A percentile compares a stretch with the other conserved stretches of the same genome.
Evolutionary conservation across 164 flowering plant species (phyloP).

Genomic region (Umbellularia californica): DNA sequence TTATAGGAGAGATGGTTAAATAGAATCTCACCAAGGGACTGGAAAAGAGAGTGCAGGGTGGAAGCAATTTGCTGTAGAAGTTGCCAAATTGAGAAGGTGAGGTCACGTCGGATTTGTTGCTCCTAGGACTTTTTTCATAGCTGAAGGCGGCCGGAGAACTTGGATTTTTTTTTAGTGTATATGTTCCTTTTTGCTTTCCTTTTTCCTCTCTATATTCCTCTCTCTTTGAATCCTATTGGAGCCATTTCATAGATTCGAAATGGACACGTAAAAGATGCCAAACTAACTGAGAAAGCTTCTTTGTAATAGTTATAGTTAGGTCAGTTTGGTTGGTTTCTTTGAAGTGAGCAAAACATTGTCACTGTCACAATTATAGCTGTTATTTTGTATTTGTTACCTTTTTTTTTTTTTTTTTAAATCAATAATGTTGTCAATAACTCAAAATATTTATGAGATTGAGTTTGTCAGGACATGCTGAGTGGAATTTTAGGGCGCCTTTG

Average conservation of each 20-base stretch:
- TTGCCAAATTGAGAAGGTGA: constrained; percentile 15
- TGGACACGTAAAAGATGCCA: neutral
- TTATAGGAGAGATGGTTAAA: neutral
- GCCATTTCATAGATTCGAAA: neutral
- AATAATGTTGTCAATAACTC: too few species aligned
- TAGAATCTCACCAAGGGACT: neutral
- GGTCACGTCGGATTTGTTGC: neutral
- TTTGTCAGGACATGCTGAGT: too few species aligned
- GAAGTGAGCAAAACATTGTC: too few species aligned
- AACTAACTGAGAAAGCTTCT: neutral
- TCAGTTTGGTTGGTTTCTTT: too few species aligned
- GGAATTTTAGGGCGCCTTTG: too few species aligned
- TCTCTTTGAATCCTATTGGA: neutral
- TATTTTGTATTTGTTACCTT: too few species aligned
- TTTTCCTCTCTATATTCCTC: neutral
- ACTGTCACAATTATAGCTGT: too few species aligned
- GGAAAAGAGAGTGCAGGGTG: neutral
- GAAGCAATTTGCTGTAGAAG: constrained; percentile 3
- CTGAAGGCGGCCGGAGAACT: neutral
- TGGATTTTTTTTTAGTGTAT: neutral
- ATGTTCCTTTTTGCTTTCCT: neutral
- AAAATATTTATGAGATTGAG: too few species aligned
- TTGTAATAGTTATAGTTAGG: too few species aligned
- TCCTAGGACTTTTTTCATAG: neutral
- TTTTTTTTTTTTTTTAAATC: too few species aligned